Base-by-base conservation (phyloP, 2,329 filamentous ascomycete genomes). In the Sodiomyces alkalinus region DNA sequence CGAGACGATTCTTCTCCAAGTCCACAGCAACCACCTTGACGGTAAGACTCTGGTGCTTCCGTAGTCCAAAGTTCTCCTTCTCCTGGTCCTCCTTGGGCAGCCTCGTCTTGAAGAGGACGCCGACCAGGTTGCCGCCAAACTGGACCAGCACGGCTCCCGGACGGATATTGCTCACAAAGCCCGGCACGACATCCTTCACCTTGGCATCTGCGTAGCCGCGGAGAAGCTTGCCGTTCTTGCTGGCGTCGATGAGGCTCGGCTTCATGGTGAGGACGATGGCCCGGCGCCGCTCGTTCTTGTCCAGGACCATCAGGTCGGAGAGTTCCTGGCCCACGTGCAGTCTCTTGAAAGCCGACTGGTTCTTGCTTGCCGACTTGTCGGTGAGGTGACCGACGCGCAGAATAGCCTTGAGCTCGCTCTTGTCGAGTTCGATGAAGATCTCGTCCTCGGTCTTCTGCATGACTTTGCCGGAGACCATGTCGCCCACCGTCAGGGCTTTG, bases 121-220 rank as follows among this genome's bases (percentile, higher is more conserved):
- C 87, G 25, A 74, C 79, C 12, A 92, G 55, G 19, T 70, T 73
- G 41, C 75, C 79, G 22, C 75, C 73, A 49, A 94, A 94, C 44
- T 92, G 78, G n/a, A 94, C 69, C 43, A 93, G 96, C 8, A 86
- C 64, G 23, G 80, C 83, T 7, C 78, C 80, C 3, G 70, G 58
- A 0, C 82, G 86, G 29, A 93, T 78, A 43, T 90, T 92, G 34
- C 77, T 75, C 16, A 98, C 73, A 42, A 87, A 93, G 5, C 86
- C 87, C 33, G 73, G 68, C 6, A 83, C 67, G 15, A 72, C 56
- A 19, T 69, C 63, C 17, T 80, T 80, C 37, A 78, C 65, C 37
- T 73, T 68, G 13, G 83, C 65, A 38, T 87, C 72, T 14, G 79
- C 74, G 31, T 90, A 77, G 23, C 55, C 67, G 12, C 64, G 64